Conservation (phyloP, 192 early-diverging fungal genomes). For the Coemansia sp. region DNA sequence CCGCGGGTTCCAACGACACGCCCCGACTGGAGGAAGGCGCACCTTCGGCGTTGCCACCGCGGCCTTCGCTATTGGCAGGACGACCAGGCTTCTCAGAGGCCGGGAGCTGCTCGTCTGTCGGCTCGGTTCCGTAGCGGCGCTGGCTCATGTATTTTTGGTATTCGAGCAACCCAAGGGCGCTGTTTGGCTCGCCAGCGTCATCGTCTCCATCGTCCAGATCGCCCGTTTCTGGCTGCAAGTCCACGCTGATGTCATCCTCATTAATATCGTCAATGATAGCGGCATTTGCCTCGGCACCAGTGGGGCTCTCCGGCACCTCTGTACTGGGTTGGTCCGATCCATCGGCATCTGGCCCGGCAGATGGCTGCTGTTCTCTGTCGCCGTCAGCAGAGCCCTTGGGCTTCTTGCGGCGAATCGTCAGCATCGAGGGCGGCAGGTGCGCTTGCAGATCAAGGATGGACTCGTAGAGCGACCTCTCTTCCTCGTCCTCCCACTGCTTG, state of each 20-base stretch:
- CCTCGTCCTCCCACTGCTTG: constrained; percentile 90
- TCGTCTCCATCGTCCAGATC: constrained; percentile 28
- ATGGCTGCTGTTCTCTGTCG: background rate
- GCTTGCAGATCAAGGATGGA: constrained; percentile 74
- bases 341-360: background rate
- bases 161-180: constrained; percentile 30
- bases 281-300: background rate
- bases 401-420: constrained; percentile 51
- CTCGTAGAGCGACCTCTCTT: constrained; percentile 88
- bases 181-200: constrained; percentile 11
- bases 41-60: background rate
- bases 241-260: constrained; percentile 21
- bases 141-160: constrained; percentile 45
- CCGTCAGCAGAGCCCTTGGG: constrained; percentile 5
- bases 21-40: background rate
- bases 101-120: constrained; percentile 10
- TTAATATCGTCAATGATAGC: constrained; percentile 14
- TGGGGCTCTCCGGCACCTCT: background rate
- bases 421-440: constrained; percentile 79
- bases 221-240: background rate
- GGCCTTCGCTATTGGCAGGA: background rate
- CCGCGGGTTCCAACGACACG: background rate
- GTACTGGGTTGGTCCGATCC: background rate
- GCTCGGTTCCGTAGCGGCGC: constrained; percentile 4
- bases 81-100: constrained; percentile 7